Percentiles rank a stretch among this genome's conserved stretches.
phyloP scores from a whole-genome alignment of 2,329 filamentous ascomycete species.

The Botrytis cinerea region DNA sequence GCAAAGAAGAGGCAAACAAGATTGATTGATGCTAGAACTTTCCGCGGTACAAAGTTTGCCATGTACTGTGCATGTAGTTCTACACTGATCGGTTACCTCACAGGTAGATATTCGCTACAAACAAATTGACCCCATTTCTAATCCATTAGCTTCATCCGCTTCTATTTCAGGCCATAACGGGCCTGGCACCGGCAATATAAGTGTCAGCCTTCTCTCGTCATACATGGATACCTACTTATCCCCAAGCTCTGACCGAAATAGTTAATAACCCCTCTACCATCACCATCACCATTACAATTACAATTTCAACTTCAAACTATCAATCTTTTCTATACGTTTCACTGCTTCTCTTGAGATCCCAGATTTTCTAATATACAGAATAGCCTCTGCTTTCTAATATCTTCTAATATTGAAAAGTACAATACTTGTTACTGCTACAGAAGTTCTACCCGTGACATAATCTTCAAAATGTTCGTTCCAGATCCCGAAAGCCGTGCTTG shows the following conservation, averaged over 20 bases:
- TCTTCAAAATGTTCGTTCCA: slow-evolving; percentile 19
- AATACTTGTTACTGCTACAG: not conserved
- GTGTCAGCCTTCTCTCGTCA: slow-evolving; percentile 13
- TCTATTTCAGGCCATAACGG: slow-evolving; percentile 1
- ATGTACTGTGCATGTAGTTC: not conserved
- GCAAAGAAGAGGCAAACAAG: not conserved
- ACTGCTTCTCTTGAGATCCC: not conserved
- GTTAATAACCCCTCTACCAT: slow-evolving; percentile 18
- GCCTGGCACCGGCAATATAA: not conserved
- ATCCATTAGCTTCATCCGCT: not conserved
- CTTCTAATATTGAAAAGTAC: not conserved
- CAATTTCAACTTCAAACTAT: not conserved
- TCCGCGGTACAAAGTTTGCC: not conserved
- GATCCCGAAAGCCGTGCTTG: not conserved
- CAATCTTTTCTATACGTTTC: not conserved
- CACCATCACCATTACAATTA: not conserved
- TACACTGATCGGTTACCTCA: not conserved
- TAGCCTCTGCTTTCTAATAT: not conserved
- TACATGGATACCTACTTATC: not conserved
- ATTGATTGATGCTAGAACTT: not conserved
- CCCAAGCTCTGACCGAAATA: not conserved
- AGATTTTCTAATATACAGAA: not conserved
- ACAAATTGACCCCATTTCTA: not conserved
- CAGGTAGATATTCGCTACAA: not conserved
- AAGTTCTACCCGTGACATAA: not conserved